These are phyloP conservation scores for Cutaneotrichosporon sp. DNA, from an alignment of 1,284 basidiomycete genomes.

Conservation along the genomic window DNA sequence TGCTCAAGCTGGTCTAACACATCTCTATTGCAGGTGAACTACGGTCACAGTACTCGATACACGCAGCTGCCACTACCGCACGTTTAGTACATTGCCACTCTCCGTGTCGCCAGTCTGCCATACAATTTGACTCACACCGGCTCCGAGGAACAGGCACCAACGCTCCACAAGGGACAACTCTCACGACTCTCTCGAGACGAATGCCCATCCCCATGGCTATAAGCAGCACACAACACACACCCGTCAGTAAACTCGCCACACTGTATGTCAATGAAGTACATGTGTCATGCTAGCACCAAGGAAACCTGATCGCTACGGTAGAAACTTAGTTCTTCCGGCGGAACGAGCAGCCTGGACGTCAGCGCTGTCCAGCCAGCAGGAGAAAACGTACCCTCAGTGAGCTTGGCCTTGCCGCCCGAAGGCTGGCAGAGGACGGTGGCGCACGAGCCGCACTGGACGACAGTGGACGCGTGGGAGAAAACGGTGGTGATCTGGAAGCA, in stretches of 20 bases:
- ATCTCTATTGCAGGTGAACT: no score
- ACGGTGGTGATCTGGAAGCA: constrained; percentile 53
- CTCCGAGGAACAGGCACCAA: not conserved
- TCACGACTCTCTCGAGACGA: not conserved
- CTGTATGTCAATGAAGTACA: constrained; percentile 25
- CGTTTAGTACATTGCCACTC: not conserved
- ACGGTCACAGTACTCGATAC: no score
- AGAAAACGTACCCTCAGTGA: constrained; percentile 85
- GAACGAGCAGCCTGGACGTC: constrained; percentile 50
- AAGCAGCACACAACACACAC: no score
- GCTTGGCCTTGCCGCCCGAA: constrained; percentile 95
- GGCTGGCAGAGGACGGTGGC: constrained; percentile 95
- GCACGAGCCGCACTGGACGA: constrained; percentile 75
- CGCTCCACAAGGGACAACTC: not conserved
- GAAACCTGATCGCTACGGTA: constrained; percentile 15
- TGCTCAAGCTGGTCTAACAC: no score
- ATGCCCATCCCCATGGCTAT: not conserved
- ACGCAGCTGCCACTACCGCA: not conserved
- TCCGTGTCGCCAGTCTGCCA: not conserved
- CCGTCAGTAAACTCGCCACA: not conserved
- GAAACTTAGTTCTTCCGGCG: constrained; percentile 49
- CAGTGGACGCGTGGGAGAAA: constrained; percentile 52
- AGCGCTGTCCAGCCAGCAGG: not conserved
- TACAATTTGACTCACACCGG: not conserved
- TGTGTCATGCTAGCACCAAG: constrained; percentile 24